Conservation (phyloP, 148 eudicot species). For the Vaccinium vitisidaea region DNA sequence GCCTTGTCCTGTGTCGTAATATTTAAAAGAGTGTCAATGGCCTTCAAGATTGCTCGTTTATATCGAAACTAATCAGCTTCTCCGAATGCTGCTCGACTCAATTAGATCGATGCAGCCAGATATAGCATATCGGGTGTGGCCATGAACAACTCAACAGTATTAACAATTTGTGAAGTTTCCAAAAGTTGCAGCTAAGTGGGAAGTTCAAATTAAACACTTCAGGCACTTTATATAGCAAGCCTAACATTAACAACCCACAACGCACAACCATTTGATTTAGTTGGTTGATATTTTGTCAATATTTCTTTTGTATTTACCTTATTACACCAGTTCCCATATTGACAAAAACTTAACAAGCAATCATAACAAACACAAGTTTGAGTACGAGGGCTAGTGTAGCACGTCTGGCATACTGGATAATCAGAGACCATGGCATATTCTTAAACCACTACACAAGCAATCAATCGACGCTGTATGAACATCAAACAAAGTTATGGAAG, state of each 20-base stretch:
- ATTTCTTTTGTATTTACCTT: background rate
- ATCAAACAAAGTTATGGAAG: background rate
- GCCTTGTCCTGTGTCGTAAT: background rate
- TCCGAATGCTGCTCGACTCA: background rate
- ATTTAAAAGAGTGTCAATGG: background rate
- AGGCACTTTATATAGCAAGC: background rate
- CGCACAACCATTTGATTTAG: background rate
- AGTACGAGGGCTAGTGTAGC: background rate
- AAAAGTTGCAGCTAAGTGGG: background rate
- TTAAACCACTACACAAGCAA: constrained; percentile 6
- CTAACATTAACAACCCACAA: background rate
- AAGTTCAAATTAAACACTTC: background rate
- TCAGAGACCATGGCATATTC: background rate
- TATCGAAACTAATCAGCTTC: background rate
- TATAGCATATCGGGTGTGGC: too few species aligned
- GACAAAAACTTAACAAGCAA: background rate
- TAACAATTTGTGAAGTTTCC: background rate
- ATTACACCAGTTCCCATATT: constrained; percentile 1
- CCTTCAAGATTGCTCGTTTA: background rate
- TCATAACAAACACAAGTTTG: background rate
- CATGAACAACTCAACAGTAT: background rate
- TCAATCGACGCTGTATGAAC: background rate
- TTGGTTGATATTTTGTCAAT: background rate
- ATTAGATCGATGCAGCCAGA: background rate
- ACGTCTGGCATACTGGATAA: background rate